A percentile compares a stretch with the other conserved stretches of the same genome.
phyloP scores from a whole-genome alignment of 352 stramenopile genomes.

The Albugo laibachii region DNA sequence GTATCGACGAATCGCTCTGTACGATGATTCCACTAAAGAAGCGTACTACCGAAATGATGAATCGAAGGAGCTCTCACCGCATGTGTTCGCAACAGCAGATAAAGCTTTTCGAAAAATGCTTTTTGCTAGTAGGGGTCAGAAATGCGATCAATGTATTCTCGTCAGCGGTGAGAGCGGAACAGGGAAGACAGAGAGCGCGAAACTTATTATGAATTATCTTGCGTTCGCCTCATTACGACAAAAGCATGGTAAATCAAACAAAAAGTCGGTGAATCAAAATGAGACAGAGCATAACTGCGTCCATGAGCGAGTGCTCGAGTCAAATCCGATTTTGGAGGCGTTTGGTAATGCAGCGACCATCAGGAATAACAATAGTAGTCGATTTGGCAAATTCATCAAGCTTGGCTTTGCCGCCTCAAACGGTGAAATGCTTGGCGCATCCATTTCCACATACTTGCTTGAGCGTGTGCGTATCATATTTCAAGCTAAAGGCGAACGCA shows the following conservation, averaged over 20 bases:
- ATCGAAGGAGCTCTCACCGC: slow-evolving; percentile 39
- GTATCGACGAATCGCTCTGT: slow-evolving; percentile 48
- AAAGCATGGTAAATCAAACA: slow-evolving; percentile 5
- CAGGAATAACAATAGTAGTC: slow-evolving; percentile 92
- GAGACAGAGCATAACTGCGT: slow-evolving; percentile 24
- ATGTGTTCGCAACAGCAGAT: slow-evolving; percentile 74
- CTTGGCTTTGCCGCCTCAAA: slow-evolving; percentile 57
- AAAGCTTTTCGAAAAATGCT: slow-evolving; percentile 78
- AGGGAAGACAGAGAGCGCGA: slow-evolving; percentile 94
- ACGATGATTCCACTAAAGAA: slow-evolving; percentile 44
- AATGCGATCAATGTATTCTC: slow-evolving; percentile 86
- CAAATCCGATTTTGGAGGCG: slow-evolving; percentile 89
- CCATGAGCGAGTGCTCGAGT: slow-evolving; percentile 82
- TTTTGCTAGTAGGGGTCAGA: slow-evolving; percentile 15
- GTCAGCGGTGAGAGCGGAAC: slow-evolving; percentile 90
- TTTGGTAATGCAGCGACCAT: slow-evolving; percentile 91
- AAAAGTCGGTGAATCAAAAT: background rate
- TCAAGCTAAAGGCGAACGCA: slow-evolving; percentile 86
- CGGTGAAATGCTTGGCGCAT: slow-evolving; percentile 61
- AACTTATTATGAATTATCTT: slow-evolving; percentile 95
- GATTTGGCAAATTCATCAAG: slow-evolving; percentile 95
- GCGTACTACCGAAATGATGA: slow-evolving; percentile 38
- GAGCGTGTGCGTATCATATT: slow-evolving; percentile 90
- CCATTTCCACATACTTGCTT: slow-evolving; percentile 86
- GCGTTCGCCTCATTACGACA: slow-evolving; percentile 57